Evolutionary conservation across 495 filamentous ascomycete genomes (phyloP), one percentile per base, ranked within the genome.

Genomic region (Trichoderma erinaceum): DNA sequence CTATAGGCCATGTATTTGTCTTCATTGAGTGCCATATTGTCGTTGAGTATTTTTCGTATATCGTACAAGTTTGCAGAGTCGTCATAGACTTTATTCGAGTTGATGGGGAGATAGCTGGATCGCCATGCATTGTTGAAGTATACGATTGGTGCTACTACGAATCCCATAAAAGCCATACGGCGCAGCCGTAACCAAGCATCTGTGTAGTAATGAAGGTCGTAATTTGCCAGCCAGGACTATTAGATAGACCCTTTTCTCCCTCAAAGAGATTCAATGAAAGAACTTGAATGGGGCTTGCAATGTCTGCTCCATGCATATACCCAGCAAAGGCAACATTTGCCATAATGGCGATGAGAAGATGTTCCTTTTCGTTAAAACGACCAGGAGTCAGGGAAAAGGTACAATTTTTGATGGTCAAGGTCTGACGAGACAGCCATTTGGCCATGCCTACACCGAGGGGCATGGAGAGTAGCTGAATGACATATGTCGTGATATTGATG

Each of bases 1-100:
- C 75, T 78, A 66, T 81, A 81, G 1, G 68, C 66, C 29, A 69
- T 66, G 69, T 81, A 81, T 66, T 76, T 77, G 1, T 41, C 66
- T 35, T 63, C 50, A 66, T 79, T 75, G 56, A 80, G 80, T 16
- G 77, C 71, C 12, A 76, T 77, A 10, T 70, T 68, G 0, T 72
- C 4, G 50, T 78, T 69, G 52, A 78, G 68, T 8, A 70, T 74
- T 0, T 65, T 66, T 0, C 71, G 70, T 25, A 79, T 72, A 58
- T 76, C 71, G 72, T 79, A 79, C 18, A 64, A 41, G 1, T 32
- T 25, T 11, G 66, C 77, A 1, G 70, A 73, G 69, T 77, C 73
- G 69, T 79, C 76, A 32, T 63, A 79, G 43, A 77, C 72, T 3
- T 50, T 68, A 68, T 78, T 79, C 0, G 72, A 70, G 64, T 73